These are phyloP conservation scores for Cladorrhinum sp. DNA, from an alignment of 2,329 filamentous ascomycete genomes.

Conservation along the genomic window DNA sequence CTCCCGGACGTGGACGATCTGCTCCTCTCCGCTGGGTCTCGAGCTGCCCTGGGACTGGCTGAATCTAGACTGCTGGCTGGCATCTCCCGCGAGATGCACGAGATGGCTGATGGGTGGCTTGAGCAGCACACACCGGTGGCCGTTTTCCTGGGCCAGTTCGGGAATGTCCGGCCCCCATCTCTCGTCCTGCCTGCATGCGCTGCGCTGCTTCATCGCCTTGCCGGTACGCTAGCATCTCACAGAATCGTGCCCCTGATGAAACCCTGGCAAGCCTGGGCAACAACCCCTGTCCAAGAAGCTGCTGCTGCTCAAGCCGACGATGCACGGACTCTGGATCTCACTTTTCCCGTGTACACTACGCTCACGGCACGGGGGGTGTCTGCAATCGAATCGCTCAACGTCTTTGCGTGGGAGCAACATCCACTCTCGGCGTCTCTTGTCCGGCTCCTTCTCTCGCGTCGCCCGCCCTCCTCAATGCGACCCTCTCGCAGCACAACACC, in stretches of 20 bases:
- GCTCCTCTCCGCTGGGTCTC: constrained; percentile 1
- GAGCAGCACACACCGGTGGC: constrained; percentile 8
- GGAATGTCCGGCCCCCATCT: constrained; percentile 14
- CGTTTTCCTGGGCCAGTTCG: constrained; percentile 15
- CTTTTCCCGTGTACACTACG: constrained; percentile 12
- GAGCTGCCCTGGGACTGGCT: background rate
- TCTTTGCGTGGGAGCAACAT: constrained; percentile 20
- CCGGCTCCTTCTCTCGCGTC: constrained; percentile 20
- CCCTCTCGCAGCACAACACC: constrained; percentile 28
- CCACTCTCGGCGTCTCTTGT: constrained; percentile 18
- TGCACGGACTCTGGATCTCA: constrained; percentile 26
- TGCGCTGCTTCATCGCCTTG: constrained; percentile 11
- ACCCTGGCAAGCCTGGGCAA: constrained; percentile 13
- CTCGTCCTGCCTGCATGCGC: constrained; percentile 7
- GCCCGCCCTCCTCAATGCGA: constrained; percentile 23
- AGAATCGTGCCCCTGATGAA: constrained; percentile 24
- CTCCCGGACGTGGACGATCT: background rate
- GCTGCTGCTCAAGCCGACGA: constrained; percentile 14
- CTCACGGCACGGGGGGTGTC: constrained; percentile 20
- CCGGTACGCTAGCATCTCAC: constrained; percentile 12
- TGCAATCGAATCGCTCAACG: constrained; percentile 24
- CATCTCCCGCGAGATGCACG: constrained; percentile 1
- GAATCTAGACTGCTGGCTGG: constrained; percentile 13
- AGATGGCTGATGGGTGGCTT: constrained; percentile 1
- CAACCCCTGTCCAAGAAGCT: constrained; percentile 18